A percentile compares a stretch with the other conserved stretches of the same genome.
Conservation (phyloP, 176 grass and related monocot species). For the Echinochloa phyllopogon region DNA sequence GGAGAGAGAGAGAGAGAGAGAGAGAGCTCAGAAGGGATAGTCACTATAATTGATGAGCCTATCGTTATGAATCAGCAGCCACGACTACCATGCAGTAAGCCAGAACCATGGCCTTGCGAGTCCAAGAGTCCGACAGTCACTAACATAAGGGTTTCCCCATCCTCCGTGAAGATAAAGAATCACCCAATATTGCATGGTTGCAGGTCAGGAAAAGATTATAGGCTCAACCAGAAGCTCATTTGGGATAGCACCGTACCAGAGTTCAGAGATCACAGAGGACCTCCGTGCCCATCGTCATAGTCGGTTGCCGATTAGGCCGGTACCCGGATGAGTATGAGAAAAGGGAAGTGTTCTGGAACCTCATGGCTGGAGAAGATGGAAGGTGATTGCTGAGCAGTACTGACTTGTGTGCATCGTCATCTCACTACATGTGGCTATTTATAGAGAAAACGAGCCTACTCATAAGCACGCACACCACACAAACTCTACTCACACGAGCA, state of each 20-base stretch:
- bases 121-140: not conserved
- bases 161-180: not conserved
- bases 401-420: not conserved
- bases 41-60: constrained; percentile 16
- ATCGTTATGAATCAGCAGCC: not conserved
- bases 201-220: not conserved
- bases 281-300: not conserved
- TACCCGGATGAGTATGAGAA: not conserved
- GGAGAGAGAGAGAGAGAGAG: not conserved
- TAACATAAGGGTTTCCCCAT: constrained; percentile 56
- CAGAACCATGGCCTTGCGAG: constrained; percentile 23
- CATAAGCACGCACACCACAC: no score
- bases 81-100: not conserved
- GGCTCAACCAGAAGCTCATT: constrained; percentile 49
- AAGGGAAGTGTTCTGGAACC: not conserved
- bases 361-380: not conserved
- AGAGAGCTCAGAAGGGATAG: constrained; percentile 56
- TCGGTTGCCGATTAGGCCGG: not conserved
- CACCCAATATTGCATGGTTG: not conserved
- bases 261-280: not conserved
- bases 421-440: not conserved
- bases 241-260: constrained; percentile 40
- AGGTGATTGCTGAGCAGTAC: not conserved
- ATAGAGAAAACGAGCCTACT: not conserved
- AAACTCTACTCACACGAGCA: no score